Evolutionary conservation across 257 asterid species (phyloP).

Genomic region (Eustoma russellianum): DNA sequence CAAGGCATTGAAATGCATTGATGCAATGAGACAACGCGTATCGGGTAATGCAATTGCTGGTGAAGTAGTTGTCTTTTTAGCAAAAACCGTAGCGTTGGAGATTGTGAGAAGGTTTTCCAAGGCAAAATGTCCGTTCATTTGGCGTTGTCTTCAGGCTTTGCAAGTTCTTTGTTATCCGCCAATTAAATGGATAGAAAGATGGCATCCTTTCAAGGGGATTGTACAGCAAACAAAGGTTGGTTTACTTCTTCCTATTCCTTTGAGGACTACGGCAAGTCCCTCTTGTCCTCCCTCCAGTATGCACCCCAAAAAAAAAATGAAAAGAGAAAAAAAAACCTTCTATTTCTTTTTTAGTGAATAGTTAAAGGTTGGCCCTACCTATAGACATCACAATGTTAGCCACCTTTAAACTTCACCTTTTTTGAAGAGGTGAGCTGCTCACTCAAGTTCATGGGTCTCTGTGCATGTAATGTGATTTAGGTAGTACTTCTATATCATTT

Average conservation of each 20-base stretch:
- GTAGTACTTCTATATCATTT: too few species aligned
- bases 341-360: too few species aligned
- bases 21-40: conserved; percentile 15
- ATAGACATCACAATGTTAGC: too few species aligned
- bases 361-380: too few species aligned
- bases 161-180: conserved; percentile 32
- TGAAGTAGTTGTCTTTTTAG: conserved; percentile 20
- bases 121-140: conserved; percentile 33
- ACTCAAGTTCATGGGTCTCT: too few species aligned
- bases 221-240: conserved; percentile 25
- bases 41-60: conserved; percentile 21
- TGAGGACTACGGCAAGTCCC: too few species aligned
- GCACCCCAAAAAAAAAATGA: too few species aligned
- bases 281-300: too few species aligned
- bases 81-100: conserved; percentile 31
- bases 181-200: conserved; percentile 32
- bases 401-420: too few species aligned
- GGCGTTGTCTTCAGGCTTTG: conserved; percentile 36
- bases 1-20: conserved; percentile 21
- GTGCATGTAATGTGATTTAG: too few species aligned
- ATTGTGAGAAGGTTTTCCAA: conserved; percentile 31
- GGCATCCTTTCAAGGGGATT: conserved; percentile 28
- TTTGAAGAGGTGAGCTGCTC: too few species aligned
- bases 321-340: too few species aligned
- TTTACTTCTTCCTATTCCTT: neutral